These are phyloP conservation scores for Pelargonium citronellum DNA, from an alignment of 441 rosid genomes.

Conservation along the genomic window DNA sequence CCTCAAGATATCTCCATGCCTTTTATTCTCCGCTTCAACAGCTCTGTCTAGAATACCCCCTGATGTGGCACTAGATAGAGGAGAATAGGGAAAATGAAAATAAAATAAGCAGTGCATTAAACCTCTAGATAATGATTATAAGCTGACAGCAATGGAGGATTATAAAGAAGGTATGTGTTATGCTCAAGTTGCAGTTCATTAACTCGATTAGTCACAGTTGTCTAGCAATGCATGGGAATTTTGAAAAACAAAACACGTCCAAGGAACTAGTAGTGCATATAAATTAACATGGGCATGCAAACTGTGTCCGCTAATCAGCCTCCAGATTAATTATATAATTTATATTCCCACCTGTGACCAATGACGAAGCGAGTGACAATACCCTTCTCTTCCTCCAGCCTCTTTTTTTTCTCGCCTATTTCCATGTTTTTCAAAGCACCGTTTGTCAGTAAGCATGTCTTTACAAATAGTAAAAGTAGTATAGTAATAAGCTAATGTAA, in stretches of 20 bases:
- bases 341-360: slow-evolving; percentile 61
- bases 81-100: no score
- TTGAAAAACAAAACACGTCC: no score
- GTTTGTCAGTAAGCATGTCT: slow-evolving; percentile 13
- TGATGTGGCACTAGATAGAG: slow-evolving; percentile 3
- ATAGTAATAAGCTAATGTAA: slow-evolving; percentile 1
- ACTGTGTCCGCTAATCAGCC: neutral
- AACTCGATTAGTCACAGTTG: no score
- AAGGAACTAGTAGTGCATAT: neutral
- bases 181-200: no score
- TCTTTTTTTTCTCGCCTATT: slow-evolving; percentile 78
- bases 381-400: slow-evolving; percentile 89
- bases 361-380: slow-evolving; percentile 80
- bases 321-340: slow-evolving; percentile 6
- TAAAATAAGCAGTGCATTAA: neutral
- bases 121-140: slow-evolving; percentile 4
- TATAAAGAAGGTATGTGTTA: neutral
- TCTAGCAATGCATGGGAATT: no score
- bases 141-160: neutral
- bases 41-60: slow-evolving; percentile 8
- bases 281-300: no score
- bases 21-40: slow-evolving; percentile 3
- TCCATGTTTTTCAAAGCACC: slow-evolving; percentile 10
- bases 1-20: slow-evolving; percentile 8
- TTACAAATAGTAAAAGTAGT: neutral